Evolutionary conservation across 2,329 filamentous ascomycete genomes (phyloP), one percentile per base, ranked within the genome.

Genomic region (Elsinoe fawcettii): DNA sequence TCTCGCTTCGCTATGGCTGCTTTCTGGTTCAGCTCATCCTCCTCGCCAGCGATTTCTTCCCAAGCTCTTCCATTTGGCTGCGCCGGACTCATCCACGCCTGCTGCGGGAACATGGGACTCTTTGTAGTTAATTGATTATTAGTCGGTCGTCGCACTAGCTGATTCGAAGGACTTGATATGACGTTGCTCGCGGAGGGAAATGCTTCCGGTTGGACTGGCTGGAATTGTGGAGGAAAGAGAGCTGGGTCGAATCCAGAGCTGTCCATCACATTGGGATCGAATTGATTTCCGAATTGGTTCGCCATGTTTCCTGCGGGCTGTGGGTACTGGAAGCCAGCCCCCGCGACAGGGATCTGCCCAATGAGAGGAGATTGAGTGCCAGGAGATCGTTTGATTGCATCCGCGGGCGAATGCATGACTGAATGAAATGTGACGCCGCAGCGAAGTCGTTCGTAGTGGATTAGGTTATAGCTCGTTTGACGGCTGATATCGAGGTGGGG

Each of bases 1-100:
- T 97, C 93, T 67, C 86, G 83, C 75, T 95, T 96, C 7, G 90
- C 90, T 60, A 87, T 77, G 62, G 86, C 79, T 20, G 90, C 91
- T 72, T 84, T 84, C 68, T 87, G 83, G 67, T 95, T 90, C 60
- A 96, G 74, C 56, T 87, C 78, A 61, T 91, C 87, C 59, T 95
- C 80, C 63, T 84, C 89, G 63, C 95, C 85, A 66, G 83, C 76
- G 68, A 85, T n/a, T 27, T 56, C 54, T 37, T 47, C 54, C 81
- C 39, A 60, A 59, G 69, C 64, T 60, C 67, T 70, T 61, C 73
- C 73, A 59, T 72, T 73, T 61, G 65, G 60, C 59, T 74, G 73
- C n/a, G 11, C 25, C 25, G 65, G 69, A 41, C 69, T 67, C 59
- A 73, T 72, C 75, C 74, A 77, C 54, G 71, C 64, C 37, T 70